A percentile compares a stretch with the other conserved stretches of the same genome.
Conservation (phyloP, 208 protist species). For the Wallacemonas sp. region DNA sequence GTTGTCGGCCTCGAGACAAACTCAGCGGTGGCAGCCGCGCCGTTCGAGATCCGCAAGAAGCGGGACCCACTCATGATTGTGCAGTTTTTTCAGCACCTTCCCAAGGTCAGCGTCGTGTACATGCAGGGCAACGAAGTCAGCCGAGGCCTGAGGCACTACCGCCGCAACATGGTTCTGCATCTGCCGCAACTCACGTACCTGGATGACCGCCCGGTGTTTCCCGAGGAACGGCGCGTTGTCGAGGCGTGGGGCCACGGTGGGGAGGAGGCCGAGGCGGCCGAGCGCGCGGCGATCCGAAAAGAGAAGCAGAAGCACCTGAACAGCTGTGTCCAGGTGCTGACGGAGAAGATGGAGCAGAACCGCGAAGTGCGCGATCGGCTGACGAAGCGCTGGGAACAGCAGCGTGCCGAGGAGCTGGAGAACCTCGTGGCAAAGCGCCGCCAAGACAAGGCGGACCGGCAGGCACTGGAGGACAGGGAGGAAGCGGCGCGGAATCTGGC, state of each 20-base stretch:
- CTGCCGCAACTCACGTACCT: conserved; percentile 82
- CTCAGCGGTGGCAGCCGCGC: neutral
- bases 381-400: conserved; percentile 62
- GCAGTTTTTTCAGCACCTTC: conserved; percentile 76
- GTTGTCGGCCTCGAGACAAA: conserved; percentile 31
- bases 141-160: conserved; percentile 75
- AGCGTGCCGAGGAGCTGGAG: conserved; percentile 60
- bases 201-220: conserved; percentile 88
- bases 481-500: conserved; percentile 21
- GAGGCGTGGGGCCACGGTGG: conserved; percentile 84
- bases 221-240: conserved; percentile 80
- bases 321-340: conserved; percentile 70
- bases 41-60: neutral
- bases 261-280: conserved; percentile 60
- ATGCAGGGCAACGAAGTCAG: conserved; percentile 81
- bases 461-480: conserved; percentile 36
- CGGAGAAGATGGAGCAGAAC: conserved; percentile 72
- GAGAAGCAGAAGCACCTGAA: conserved; percentile 84
- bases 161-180: conserved; percentile 87
- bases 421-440: conserved; percentile 45
- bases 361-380: conserved; percentile 71
- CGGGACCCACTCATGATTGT: conserved; percentile 55
- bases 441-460: conserved; percentile 30
- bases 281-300: conserved; percentile 73
- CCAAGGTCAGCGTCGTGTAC: conserved; percentile 89